Evolutionary conservation across 2,329 filamentous ascomycete genomes (phyloP).

Genomic region (Zopfia rhizophila): DNA sequence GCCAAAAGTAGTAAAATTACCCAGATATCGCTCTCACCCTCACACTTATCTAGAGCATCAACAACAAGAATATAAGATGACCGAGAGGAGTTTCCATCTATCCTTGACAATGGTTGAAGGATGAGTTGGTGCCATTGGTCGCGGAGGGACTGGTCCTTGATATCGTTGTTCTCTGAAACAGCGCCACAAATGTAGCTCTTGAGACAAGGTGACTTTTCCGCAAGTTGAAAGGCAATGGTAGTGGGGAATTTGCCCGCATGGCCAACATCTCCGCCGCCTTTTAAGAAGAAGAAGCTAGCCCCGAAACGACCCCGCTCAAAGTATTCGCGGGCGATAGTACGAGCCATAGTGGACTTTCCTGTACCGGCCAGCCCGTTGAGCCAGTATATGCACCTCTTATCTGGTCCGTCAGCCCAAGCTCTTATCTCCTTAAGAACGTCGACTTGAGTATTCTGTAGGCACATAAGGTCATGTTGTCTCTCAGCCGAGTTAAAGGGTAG

Average conservation of each 20-base stretch:
- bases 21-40: too few species aligned
- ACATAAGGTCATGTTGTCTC: too few species aligned
- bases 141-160: background rate
- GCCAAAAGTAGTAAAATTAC: too few species aligned
- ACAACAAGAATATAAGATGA: too few species aligned
- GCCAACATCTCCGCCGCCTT: slow-evolving; percentile 14
- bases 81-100: too few species aligned
- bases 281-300: slow-evolving; percentile 26
- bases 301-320: slow-evolving; percentile 6
- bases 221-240: slow-evolving; percentile 11
- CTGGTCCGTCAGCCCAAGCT: slow-evolving; percentile 5
- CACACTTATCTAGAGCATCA: too few species aligned
- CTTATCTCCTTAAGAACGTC: slow-evolving; percentile 11
- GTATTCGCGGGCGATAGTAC: slow-evolving; percentile 26
- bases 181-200: background rate
- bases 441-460: too few species aligned
- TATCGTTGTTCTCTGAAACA: background rate
- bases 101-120: background rate
- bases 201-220: background rate
- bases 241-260: slow-evolving; percentile 5
- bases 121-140: slow-evolving; percentile 17
- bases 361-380: slow-evolving; percentile 36
- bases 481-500: too few species aligned
- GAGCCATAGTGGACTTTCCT: slow-evolving; percentile 23
- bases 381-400: slow-evolving; percentile 20